These are phyloP conservation scores for Terana coerulea DNA, from an alignment of 768 basidiomycete genomes.

Conservation along the genomic window DNA sequence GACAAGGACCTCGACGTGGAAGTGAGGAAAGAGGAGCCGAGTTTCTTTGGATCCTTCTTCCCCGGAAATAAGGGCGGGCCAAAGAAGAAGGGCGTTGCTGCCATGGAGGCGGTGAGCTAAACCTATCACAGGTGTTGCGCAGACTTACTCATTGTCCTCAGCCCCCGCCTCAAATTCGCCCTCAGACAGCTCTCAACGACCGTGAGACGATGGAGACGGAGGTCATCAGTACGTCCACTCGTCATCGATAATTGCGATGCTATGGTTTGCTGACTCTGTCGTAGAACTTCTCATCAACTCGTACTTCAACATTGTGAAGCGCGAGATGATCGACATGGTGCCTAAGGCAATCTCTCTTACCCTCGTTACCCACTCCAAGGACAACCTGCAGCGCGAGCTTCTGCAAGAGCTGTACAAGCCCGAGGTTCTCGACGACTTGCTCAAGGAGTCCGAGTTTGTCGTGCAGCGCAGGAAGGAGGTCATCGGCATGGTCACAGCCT, in stretches of 20 bases:
- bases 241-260: background rate
- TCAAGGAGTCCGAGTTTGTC: conserved; percentile 93
- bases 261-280: background rate
- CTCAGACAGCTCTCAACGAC: conserved; percentile 87
- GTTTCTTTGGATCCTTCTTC: conserved; percentile 97
- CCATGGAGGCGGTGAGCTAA: conserved; percentile 54
- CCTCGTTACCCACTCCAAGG: conserved; percentile 90
- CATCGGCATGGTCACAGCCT: conserved; percentile 85
- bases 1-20: conserved; percentile 94
- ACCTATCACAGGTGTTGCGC: background rate
- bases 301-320: conserved; percentile 97
- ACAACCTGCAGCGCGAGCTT: conserved; percentile 90
- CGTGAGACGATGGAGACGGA: conserved; percentile 98
- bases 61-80: conserved; percentile 54
- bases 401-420: conserved; percentile 96
- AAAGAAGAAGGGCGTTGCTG: conserved; percentile 53
- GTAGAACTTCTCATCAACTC: conserved; percentile 92
- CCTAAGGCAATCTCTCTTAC: conserved; percentile 93
- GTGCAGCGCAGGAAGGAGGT: conserved; percentile 92
- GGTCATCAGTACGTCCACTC: conserved; percentile 87
- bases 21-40: conserved; percentile 79
- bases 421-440: conserved; percentile 89
- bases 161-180: conserved; percentile 85
- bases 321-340: conserved; percentile 99
- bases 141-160: conserved; percentile 24